Percentiles rank a stretch among this genome's conserved stretches.
These are phyloP conservation scores for Hymenotorrendiella dingleyae DNA, from an alignment of 2,329 filamentous ascomycete species.

Conservation along the genomic window DNA sequence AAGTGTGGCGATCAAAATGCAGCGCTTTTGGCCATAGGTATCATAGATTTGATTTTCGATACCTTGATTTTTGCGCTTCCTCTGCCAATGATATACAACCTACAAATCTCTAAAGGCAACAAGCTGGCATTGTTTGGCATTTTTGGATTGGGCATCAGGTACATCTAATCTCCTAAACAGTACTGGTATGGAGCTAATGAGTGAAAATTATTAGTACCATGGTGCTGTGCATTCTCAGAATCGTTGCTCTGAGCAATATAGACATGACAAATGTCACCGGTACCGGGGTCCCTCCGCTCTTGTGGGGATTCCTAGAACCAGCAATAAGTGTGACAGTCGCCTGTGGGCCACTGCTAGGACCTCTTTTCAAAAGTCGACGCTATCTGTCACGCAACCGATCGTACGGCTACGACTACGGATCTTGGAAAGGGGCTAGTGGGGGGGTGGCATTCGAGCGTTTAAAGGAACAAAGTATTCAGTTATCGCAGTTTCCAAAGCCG, in stretches of 20 bases:
- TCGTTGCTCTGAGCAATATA: conserved; percentile 2
- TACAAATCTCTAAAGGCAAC: conserved; percentile 24
- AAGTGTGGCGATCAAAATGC: conserved; percentile 2
- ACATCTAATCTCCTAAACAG: too few relatives aligned
- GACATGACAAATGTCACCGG: conserved; percentile 2
- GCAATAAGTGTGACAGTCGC: conserved; percentile 7
- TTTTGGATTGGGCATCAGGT: conserved; percentile 8
- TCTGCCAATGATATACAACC: conserved; percentile 31
- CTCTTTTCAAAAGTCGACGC: neutral
- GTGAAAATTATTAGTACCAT: conserved; percentile 1
- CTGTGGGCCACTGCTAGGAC: conserved; percentile 7
- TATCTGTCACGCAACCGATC: too few relatives aligned
- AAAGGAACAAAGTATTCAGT: too few relatives aligned
- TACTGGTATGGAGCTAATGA: neutral
- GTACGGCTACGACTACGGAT: too few relatives aligned
- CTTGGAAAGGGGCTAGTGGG: too few relatives aligned
- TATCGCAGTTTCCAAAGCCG: too few relatives aligned
- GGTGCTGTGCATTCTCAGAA: conserved; percentile 1
- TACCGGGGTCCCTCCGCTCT: conserved; percentile 1
- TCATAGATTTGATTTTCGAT: conserved; percentile 3
- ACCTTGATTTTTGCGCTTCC: conserved; percentile 31
- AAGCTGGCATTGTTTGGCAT: conserved; percentile 3
- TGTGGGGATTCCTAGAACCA: conserved; percentile 7
- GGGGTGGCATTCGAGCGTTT: too few relatives aligned
- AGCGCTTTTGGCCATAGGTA: conserved; percentile 12